Percentiles rank a stretch among this genome's conserved stretches.
Conservation (phyloP, 108 stramenopile genomes). For the Cyclotella atomus region DNA sequence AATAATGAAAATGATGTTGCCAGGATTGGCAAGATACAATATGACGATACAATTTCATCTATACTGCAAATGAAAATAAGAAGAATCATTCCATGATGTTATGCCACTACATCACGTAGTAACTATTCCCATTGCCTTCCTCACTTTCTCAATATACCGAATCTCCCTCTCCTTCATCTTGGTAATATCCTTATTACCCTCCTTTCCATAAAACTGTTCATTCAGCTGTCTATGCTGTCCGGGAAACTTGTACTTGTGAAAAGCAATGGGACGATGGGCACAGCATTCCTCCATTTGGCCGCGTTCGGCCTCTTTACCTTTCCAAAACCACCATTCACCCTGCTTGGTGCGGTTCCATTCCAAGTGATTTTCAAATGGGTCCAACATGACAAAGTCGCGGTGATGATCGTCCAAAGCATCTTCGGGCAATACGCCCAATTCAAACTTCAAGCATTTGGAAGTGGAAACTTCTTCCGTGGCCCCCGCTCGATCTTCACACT, state of each 20-base stretch:
- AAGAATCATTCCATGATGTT: no score
- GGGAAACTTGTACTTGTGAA: conserved; percentile 38
- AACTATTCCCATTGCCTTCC: conserved; percentile 43
- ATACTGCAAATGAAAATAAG: no score
- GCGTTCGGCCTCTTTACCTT: conserved; percentile 24
- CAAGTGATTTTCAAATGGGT: conserved; percentile 19
- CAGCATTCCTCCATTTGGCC: conserved; percentile 48
- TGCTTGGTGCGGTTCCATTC: conserved; percentile 41
- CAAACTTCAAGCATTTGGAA: conserved; percentile 7
- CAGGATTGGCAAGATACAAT: no score
- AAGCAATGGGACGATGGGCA: conserved; percentile 33
- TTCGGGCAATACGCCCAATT: conserved; percentile 19
- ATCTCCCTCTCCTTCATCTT: conserved; percentile 1
- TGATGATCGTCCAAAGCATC: conserved; percentile 20
- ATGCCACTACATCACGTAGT: no score
- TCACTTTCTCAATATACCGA: conserved; percentile 28
- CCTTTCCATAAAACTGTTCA: conserved; percentile 37
- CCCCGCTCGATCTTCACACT: conserved; percentile 37
- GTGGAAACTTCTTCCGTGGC: conserved; percentile 43
- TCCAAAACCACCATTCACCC: conserved; percentile 54
- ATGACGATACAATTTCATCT: no score
- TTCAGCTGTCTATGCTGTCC: conserved; percentile 1
- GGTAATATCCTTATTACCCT: not conserved
- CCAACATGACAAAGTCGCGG: conserved; percentile 24
- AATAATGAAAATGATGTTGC: no score